These are phyloP conservation scores for Penicillium odoratum DNA, from an alignment of 495 filamentous ascomycete genomes.

Conservation along the genomic window DNA sequence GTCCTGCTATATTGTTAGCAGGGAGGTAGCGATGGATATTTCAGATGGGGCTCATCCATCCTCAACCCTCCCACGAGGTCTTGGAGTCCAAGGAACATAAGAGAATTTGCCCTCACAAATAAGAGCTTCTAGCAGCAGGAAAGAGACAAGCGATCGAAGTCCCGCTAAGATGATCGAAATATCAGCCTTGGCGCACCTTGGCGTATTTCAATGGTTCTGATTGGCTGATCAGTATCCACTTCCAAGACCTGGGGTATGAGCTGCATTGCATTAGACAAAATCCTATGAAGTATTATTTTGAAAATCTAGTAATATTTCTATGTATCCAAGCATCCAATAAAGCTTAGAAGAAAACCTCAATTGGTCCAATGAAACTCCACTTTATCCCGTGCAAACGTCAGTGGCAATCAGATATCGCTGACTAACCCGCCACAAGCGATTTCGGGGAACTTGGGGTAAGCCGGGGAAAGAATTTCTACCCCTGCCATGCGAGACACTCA, in stretches of 20 bases:
- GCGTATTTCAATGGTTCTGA: not conserved
- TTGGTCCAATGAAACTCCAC: not conserved
- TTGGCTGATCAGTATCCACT: slow-evolving; percentile 1
- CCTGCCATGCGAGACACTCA: not conserved
- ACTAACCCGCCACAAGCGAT: slow-evolving; percentile 6
- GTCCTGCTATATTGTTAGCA: too few relatives aligned
- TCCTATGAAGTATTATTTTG: too few relatives aligned
- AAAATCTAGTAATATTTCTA: too few relatives aligned
- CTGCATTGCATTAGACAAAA: not conserved
- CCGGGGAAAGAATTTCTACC: slow-evolving; percentile 1
- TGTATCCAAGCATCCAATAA: too few relatives aligned
- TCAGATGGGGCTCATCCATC: too few relatives aligned
- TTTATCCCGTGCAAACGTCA: not conserved
- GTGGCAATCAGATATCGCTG: slow-evolving; percentile 9
- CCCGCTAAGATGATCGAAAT: not conserved
- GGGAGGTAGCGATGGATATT: too few relatives aligned
- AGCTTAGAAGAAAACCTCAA: not conserved
- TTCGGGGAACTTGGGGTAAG: not conserved
- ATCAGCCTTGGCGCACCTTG: not conserved
- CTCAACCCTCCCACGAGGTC: too few relatives aligned
- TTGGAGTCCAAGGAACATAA: too few relatives aligned
- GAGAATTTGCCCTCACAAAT: too few relatives aligned
- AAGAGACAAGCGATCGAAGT: too few relatives aligned
- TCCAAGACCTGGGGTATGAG: not conserved
- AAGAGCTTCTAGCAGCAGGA: too few relatives aligned